Percentiles rank a stretch among this genome's conserved stretches.
Conservation (phyloP, 768 basidiomycete genomes). For the Megacollybia marginata region DNA sequence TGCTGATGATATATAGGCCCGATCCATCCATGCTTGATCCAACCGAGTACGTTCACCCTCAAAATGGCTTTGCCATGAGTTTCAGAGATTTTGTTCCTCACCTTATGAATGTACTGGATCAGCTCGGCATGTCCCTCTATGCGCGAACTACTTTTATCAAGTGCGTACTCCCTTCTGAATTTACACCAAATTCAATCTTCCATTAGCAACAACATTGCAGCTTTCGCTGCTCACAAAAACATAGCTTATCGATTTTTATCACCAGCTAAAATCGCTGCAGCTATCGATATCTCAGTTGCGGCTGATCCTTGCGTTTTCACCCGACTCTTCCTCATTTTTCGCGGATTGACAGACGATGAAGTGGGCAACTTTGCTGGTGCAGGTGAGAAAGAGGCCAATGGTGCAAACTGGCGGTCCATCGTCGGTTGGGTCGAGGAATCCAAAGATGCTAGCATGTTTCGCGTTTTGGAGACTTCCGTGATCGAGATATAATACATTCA, state of each 20-base stretch:
- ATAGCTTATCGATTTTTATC: conserved; percentile 87
- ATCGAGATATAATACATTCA: conserved; percentile 43
- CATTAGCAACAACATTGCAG: conserved; percentile 63
- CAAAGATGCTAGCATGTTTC: conserved; percentile 67
- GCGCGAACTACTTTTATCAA: conserved; percentile 79
- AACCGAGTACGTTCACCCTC: conserved; percentile 68
- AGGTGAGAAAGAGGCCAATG: conserved; percentile 82
- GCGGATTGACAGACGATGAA: conserved; percentile 77
- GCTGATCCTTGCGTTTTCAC: conserved; percentile 77
- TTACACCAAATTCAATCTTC: no score
- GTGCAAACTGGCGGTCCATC: conserved; percentile 72
- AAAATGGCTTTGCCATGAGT: conserved; percentile 83
- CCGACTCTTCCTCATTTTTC: conserved; percentile 80
- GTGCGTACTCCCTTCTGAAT: conserved; percentile 28
- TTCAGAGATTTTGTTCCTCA: conserved; percentile 77
- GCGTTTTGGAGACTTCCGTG: conserved; percentile 73
- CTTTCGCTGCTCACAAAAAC: conserved; percentile 73
- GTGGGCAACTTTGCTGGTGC: conserved; percentile 65
- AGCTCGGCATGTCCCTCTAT: conserved; percentile 76
- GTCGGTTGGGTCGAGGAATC: conserved; percentile 78
- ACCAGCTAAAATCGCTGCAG: conserved; percentile 71
- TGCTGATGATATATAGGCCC: conserved; percentile 40
- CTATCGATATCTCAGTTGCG: conserved; percentile 84
- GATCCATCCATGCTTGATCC: conserved; percentile 74
- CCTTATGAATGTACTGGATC: conserved; percentile 74